phyloP scores from a whole-genome alignment of 2,329 filamentous ascomycete species.

The Ophiostoma pallidulum region DNA sequence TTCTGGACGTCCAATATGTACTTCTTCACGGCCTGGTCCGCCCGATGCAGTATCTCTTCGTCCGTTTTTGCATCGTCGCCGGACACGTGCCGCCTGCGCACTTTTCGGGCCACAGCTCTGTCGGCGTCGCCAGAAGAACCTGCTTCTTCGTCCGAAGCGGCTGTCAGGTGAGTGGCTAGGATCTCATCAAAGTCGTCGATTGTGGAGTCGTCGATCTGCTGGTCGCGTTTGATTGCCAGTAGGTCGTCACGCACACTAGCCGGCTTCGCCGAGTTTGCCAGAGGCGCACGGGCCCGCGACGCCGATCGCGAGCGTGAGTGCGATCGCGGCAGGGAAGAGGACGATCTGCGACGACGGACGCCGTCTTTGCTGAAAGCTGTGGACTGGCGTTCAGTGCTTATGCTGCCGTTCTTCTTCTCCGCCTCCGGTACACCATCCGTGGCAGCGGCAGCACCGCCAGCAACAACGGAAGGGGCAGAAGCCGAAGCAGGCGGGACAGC shows the following conservation, averaged over 20 bases:
- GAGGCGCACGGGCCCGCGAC: constrained; percentile 35
- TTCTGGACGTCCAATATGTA: constrained; percentile 43
- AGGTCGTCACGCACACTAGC: constrained; percentile 48
- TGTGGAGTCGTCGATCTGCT: constrained; percentile 50
- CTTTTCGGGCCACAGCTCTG: too few species aligned
- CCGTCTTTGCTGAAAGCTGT: too few species aligned
- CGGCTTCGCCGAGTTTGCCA: constrained; percentile 45
- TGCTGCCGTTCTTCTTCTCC: too few species aligned
- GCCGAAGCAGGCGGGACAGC: too few species aligned
- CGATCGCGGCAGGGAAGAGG: constrained; percentile 18
- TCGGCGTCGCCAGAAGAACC: neutral
- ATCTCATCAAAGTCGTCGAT: constrained; percentile 49
- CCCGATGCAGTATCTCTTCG: constrained; percentile 28
- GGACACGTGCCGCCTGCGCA: too few species aligned
- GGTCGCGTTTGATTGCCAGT: constrained; percentile 39
- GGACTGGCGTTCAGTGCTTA: too few species aligned
- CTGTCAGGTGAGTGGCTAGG: constrained; percentile 20
- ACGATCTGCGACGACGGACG: constrained; percentile 15
- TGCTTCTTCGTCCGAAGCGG: neutral
- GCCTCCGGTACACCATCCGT: too few species aligned
- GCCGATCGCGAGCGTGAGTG: constrained; percentile 29
- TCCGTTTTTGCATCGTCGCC: constrained; percentile 22
- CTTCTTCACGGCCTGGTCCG: constrained; percentile 43
- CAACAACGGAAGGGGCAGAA: neutral
- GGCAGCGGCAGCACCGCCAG: constrained; percentile 7